phyloP scores from a whole-genome alignment of 495 filamentous ascomycete genomes.

The Venustampulla echinocandica region DNA sequence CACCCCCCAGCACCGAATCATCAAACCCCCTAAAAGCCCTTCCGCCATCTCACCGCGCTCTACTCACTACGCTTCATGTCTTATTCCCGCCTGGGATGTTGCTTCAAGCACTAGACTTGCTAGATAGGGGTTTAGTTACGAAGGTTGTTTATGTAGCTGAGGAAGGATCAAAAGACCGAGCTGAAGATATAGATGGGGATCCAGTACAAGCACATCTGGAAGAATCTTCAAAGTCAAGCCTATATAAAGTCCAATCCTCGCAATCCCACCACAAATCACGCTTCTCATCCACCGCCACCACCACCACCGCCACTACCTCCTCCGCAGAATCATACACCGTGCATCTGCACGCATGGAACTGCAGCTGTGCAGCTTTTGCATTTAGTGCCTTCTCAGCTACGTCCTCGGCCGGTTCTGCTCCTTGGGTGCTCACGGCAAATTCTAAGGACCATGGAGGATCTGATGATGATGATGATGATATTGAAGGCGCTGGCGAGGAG shows the following conservation, averaged over 20 bases:
- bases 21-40: constrained; percentile 28
- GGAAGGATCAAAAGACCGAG: constrained; percentile 17
- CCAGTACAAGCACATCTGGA: background rate
- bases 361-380: constrained; percentile 75
- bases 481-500: constrained; percentile 6
- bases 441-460: background rate
- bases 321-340: constrained; percentile 50
- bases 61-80: constrained; percentile 54
- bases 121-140: constrained; percentile 61
- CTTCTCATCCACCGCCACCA: background rate
- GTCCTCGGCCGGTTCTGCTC: no score
- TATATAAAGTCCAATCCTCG: constrained; percentile 39
- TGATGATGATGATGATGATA: constrained; percentile 21
- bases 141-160: constrained; percentile 26
- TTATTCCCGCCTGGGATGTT: constrained; percentile 48
- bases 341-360: constrained; percentile 72
- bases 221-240: constrained; percentile 9
- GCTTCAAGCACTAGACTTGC: constrained; percentile 71
- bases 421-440: no score
- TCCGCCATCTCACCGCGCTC: constrained; percentile 29
- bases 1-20: background rate
- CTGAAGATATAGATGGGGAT: background rate
- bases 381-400: constrained; percentile 51
- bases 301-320: background rate
- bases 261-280: constrained; percentile 16